A percentile compares a stretch with the other conserved stretches of the same genome.
These are phyloP conservation scores for Ascochyta clinopodiicola DNA, from an alignment of 2,329 filamentous ascomycete genomes.

Conservation along the genomic window DNA sequence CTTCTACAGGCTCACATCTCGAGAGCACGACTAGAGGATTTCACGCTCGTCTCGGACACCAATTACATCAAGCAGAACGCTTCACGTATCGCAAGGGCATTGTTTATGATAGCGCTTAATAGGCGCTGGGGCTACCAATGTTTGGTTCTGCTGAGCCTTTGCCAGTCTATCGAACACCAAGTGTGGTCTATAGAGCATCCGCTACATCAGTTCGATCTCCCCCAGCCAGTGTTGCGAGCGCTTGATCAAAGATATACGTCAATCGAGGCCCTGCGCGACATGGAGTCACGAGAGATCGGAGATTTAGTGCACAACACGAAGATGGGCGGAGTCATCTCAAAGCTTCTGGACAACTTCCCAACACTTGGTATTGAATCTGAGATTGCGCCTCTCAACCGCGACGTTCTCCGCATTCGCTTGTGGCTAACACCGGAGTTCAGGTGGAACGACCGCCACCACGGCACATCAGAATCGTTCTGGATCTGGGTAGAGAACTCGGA, in stretches of 20 bases:
- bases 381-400: constrained; percentile 92
- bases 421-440: constrained; percentile 86
- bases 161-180: constrained; percentile 95
- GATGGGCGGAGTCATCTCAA: constrained; percentile 82
- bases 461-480: constrained; percentile 95
- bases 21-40: constrained; percentile 85
- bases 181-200: constrained; percentile 96
- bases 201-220: constrained; percentile 91
- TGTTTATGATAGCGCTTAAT: constrained; percentile 98
- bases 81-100: constrained; percentile 87
- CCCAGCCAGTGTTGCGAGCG: constrained; percentile 80
- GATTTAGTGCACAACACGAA: constrained; percentile 87
- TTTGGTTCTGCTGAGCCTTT: constrained; percentile 84
- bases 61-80: constrained; percentile 97
- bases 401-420: constrained; percentile 90
- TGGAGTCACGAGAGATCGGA: constrained; percentile 91
- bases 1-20: constrained; percentile 94
- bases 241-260: constrained; percentile 82
- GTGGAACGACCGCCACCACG: constrained; percentile 95
- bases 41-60: constrained; percentile 88
- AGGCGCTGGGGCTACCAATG: constrained; percentile 96
- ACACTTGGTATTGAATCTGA: constrained; percentile 90
- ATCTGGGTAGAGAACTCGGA: constrained; percentile 99
- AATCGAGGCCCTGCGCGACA: constrained; percentile 85
- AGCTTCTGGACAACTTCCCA: constrained; percentile 87